Percentiles rank a stretch among this genome's conserved stretches.
Evolutionary conservation across 805 yeast genomes (phyloP).

Genomic region (Yamadazyma ubonensis): DNA sequence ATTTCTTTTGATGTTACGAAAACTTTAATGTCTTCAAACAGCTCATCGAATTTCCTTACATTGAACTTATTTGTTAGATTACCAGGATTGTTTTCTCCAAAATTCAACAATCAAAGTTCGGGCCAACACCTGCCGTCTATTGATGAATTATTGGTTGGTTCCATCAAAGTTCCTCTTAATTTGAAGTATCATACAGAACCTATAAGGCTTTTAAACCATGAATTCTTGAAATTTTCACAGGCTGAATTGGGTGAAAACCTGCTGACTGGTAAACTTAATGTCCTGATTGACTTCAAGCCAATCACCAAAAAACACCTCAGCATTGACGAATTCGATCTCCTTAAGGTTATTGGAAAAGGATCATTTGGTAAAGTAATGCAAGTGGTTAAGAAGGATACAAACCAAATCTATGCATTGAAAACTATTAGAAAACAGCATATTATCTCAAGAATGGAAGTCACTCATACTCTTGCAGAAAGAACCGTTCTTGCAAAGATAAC

Average conservation of each 20-base stretch:
- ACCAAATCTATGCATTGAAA: constrained; percentile 90
- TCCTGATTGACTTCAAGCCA: constrained; percentile 71
- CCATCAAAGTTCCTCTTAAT: constrained; percentile 60
- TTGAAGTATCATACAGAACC: constrained; percentile 49
- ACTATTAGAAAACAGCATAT: constrained; percentile 93
- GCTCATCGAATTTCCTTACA: constrained; percentile 53
- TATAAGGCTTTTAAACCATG: constrained; percentile 65
- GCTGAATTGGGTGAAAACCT: constrained; percentile 44
- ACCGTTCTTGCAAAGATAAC: constrained; percentile 91
- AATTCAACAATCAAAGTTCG: background rate
- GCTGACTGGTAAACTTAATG: constrained; percentile 49
- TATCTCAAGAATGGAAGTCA: constrained; percentile 90
- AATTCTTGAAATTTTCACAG: constrained; percentile 31
- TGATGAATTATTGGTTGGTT: constrained; percentile 76
- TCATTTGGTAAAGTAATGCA: constrained; percentile 99
- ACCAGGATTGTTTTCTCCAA: constrained; percentile 52
- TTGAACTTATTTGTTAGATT: constrained; percentile 78
- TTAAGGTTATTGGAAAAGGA: constrained; percentile 96
- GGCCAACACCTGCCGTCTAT: constrained; percentile 20
- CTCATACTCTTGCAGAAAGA: constrained; percentile 94
- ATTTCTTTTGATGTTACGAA: constrained; percentile 82
- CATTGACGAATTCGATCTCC: constrained; percentile 87
- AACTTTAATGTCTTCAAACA: constrained; percentile 18
- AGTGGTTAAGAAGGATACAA: constrained; percentile 92
- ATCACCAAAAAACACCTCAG: constrained; percentile 62